Base-by-base conservation (phyloP, 139 green algal genomes). In the Asterochloris sp. region DNA sequence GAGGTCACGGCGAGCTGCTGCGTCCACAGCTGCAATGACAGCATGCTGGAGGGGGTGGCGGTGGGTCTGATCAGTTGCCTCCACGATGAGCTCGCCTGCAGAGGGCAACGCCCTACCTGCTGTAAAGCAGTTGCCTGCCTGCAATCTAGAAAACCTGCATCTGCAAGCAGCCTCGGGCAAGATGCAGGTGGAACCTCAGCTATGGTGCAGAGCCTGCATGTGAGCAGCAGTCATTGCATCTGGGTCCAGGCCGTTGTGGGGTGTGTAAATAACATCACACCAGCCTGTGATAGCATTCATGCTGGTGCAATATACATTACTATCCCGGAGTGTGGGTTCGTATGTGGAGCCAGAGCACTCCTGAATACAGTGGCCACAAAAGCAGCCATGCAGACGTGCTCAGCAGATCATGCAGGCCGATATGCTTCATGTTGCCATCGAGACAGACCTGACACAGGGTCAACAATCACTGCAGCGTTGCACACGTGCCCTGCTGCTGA, bases 41-140 rank as follows among this genome's bases (percentile, higher is more conserved):
- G 95, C 90, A 79, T 98, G 95, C 38, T 85, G 78, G 61, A 98
- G 85, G 13, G 94, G 93, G 80, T 98, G 92, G 0, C 11, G 8
- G 4, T 74, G 21, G 0, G 76, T 86, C 16, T 38, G 54, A 81
- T 93, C 88, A 13, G 82, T 23, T 0, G 62, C 90, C 66, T 89
- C 28, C 0, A 85, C 85, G 29, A 94, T 76, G 9, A 90, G 54
- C 24, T 71, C 14, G 1, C 67, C 62, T 64, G 67, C 75, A 24
- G 28, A 68, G 63, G 14, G 69, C 38, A 54, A 6, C 38, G 38
- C 38, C 38, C 2, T 54, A 54, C 38, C 38, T 54, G 38, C 6
- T 54, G 38, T 54, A 6, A 6, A 54, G 38, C 38, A 54, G 6
- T 54, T 54, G 38, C 4, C 38, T 54, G 38, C 38, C 38, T 54